phyloP scores from a whole-genome alignment of 768 basidiomycete species.

The Xerocomellus dryophilus region DNA sequence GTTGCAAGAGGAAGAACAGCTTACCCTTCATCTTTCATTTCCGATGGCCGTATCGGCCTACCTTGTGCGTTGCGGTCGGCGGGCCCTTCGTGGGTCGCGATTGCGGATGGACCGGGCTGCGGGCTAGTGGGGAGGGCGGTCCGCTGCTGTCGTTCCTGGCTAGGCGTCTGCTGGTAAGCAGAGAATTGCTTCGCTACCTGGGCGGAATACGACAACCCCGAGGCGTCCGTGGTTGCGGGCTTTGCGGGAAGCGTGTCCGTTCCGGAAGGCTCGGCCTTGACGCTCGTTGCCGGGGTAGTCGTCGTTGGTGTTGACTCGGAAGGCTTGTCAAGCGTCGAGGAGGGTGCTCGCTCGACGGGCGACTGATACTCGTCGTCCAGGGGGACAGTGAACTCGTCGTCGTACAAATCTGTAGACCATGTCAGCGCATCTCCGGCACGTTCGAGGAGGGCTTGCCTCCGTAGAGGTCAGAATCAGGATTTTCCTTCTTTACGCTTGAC shows the following conservation, averaged over 20 bases:
- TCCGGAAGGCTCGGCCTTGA: conserved; percentile 24
- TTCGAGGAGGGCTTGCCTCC: conserved; percentile 38
- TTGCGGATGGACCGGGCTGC: conserved; percentile 28
- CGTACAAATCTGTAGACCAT: conserved; percentile 47
- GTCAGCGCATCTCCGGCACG: background rate
- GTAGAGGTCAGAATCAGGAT: conserved; percentile 42
- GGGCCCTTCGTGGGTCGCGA: conserved; percentile 37
- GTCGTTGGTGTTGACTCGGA: conserved; percentile 17
- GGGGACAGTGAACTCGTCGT: conserved; percentile 39
- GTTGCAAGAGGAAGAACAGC: conserved; percentile 32
- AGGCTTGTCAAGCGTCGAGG: conserved; percentile 18
- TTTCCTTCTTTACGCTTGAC: conserved; percentile 28
- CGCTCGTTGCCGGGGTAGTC: conserved; percentile 17
- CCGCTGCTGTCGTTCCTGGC: conserved; percentile 58
- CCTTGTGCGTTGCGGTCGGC: conserved; percentile 38
- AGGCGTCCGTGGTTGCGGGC: conserved; percentile 23
- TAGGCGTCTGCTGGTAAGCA: conserved; percentile 60
- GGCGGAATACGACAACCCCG: conserved; percentile 54
- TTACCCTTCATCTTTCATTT: conserved; percentile 85
- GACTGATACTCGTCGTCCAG: conserved; percentile 33
- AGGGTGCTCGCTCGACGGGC: conserved; percentile 24
- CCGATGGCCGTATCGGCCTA: conserved; percentile 60
- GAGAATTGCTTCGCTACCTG: conserved; percentile 67
- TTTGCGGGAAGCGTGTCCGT: conserved; percentile 28
- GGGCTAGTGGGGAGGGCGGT: conserved; percentile 24